phyloP scores from a whole-genome alignment of 2,329 filamentous ascomycete species.

The Fusarium citri region DNA sequence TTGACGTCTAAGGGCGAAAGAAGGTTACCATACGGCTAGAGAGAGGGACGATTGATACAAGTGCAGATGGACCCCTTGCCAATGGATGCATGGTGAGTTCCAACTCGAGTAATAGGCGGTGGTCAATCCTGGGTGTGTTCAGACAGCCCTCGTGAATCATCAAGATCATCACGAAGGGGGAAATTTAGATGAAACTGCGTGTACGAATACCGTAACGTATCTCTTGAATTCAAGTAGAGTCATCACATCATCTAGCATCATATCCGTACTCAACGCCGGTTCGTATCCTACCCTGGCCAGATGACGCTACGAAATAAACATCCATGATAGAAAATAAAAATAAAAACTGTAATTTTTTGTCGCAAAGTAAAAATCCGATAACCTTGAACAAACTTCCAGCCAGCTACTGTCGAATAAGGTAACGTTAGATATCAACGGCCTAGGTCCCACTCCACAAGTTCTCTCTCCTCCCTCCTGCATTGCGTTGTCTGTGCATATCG shows the following conservation, averaged over 20 bases:
- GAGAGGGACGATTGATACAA: conserved; percentile 1
- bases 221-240: background rate
- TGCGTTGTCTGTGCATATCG: conserved; percentile 6
- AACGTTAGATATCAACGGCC: conserved; percentile 8
- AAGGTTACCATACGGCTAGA: background rate
- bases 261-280: background rate
- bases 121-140: background rate
- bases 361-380: conserved; percentile 8
- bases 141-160: background rate
- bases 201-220: background rate
- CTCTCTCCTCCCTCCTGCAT: conserved; percentile 19
- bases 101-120: conserved; percentile 1
- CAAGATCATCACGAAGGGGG: conserved; percentile 23
- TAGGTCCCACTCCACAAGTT: conserved; percentile 23
- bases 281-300: background rate
- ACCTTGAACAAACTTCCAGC: conserved; percentile 7
- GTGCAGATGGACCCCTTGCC: conserved; percentile 33
- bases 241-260: conserved; percentile 10
- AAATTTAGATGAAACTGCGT: background rate
- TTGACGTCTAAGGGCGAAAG: conserved; percentile 2
- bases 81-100: conserved; percentile 6
- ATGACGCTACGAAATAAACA: background rate
- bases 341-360: background rate
- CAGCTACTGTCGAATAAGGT: conserved; percentile 1
- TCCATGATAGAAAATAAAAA: background rate